A percentile compares a stretch with the other conserved stretches of the same genome.
Conservation (phyloP, 1,284 basidiomycete species). For the Cryptococcus amylolentus region DNA sequence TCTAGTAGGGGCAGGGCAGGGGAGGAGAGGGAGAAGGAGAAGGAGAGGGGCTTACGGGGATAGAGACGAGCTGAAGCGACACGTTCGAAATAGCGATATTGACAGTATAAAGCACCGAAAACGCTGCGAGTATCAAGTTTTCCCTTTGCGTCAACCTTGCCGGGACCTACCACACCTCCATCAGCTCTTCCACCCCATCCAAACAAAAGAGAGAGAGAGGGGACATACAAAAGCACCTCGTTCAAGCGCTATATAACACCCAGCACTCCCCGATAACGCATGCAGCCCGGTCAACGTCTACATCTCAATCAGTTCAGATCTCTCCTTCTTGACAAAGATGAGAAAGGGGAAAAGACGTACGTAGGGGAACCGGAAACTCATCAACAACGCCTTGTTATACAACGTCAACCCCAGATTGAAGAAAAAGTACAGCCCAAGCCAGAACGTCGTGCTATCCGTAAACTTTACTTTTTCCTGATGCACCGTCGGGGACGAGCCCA, state of each 20-base stretch:
- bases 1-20: neutral
- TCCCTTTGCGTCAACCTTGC: constrained; percentile 59
- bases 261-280: constrained; percentile 73
- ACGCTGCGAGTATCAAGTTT: constrained; percentile 64
- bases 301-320: neutral
- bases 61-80: constrained; percentile 78
- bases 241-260: constrained; percentile 66
- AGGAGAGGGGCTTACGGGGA: constrained; percentile 63
- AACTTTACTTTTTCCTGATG: constrained; percentile 19
- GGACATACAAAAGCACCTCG: constrained; percentile 58
- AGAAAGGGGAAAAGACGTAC: constrained; percentile 36
- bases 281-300: constrained; percentile 77
- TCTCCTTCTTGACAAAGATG: neutral
- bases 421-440: constrained; percentile 76
- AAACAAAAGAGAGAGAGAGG: neutral
- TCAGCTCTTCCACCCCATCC: neutral
- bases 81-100: constrained; percentile 92
- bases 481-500: constrained; percentile 8
- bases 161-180: constrained; percentile 48
- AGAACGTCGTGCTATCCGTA: constrained; percentile 50
- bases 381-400: constrained; percentile 86
- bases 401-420: constrained; percentile 87
- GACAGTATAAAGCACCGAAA: constrained; percentile 81
- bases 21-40: neutral
- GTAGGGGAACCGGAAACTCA: constrained; percentile 87